These are phyloP conservation scores for Saccharomyces hybrid DNA, from an alignment of 1,139 yeast species.

Conservation along the genomic window DNA sequence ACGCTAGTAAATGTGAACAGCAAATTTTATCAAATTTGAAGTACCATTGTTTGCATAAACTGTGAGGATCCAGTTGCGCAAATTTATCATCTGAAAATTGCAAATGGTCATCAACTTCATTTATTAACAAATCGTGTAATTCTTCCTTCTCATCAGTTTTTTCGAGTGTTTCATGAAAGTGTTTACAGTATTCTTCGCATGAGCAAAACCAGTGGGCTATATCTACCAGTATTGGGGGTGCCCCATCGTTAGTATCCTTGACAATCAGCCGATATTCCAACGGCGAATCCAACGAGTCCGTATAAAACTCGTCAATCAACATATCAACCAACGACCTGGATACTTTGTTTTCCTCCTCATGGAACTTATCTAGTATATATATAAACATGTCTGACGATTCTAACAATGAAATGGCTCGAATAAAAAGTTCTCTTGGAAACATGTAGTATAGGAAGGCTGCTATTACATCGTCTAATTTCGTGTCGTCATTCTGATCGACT, in stretches of 20 bases:
- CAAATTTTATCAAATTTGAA: slow-evolving; percentile 19
- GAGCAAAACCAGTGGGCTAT: slow-evolving; percentile 29
- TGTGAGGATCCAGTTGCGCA: slow-evolving; percentile 24
- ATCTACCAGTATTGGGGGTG: slow-evolving; percentile 26
- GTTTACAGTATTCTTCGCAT: slow-evolving; percentile 23
- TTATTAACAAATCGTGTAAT: slow-evolving; percentile 9
- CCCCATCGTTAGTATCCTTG: slow-evolving; percentile 11
- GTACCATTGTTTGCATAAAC: slow-evolving; percentile 23
- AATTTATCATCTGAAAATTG: slow-evolving; percentile 23
- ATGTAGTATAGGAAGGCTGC: slow-evolving; percentile 28
- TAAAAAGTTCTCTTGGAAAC: slow-evolving; percentile 29
- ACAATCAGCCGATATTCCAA: slow-evolving; percentile 18
- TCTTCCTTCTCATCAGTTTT: neutral
- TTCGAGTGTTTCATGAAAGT: slow-evolving; percentile 4
- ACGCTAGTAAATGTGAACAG: slow-evolving; percentile 31
- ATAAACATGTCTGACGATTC: slow-evolving; percentile 30
- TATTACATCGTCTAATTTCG: slow-evolving; percentile 22
- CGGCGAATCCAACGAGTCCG: neutral
- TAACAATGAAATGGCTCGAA: slow-evolving; percentile 27
- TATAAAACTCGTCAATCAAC: slow-evolving; percentile 4
- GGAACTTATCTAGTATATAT: slow-evolving; percentile 15
- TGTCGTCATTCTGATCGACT: slow-evolving; percentile 12
- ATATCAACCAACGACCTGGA: neutral
- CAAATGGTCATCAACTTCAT: slow-evolving; percentile 16
- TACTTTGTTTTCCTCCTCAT: too few species aligned